Conservation (phyloP, 2,329 filamentous ascomycete genomes). For the Calonectria leucothoes region DNA sequence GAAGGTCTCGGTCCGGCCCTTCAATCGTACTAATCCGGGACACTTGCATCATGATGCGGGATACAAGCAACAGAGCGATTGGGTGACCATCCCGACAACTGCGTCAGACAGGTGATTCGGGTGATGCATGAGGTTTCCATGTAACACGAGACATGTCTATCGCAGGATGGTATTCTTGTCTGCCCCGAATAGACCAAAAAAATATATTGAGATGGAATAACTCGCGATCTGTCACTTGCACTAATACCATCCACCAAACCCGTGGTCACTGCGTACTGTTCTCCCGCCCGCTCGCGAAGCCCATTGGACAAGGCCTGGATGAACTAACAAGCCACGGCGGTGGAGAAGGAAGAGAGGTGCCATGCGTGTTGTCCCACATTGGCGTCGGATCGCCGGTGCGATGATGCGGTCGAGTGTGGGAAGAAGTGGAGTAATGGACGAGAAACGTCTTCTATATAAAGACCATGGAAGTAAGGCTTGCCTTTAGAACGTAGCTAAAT, state of each 20-base stretch:
- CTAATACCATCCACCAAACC: background rate
- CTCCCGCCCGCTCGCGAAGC: background rate
- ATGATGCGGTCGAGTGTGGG: slow-evolving; percentile 27
- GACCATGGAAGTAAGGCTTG: background rate
- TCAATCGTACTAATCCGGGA: slow-evolving; percentile 4
- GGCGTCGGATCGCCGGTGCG: slow-evolving; percentile 35
- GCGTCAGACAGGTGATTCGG: background rate
- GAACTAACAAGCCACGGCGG: background rate
- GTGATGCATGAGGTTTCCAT: background rate
- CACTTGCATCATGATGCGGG: background rate
- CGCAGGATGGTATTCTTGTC: background rate
- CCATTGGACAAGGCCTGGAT: background rate
- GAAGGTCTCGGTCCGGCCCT: slow-evolving; percentile 12
- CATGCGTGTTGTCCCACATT: slow-evolving; percentile 21
- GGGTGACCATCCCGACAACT: background rate
- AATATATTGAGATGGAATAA: background rate
- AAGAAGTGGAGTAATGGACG: background rate
- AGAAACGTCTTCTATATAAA: background rate
- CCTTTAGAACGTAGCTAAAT: background rate
- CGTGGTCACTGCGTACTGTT: background rate
- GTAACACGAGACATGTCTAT: background rate
- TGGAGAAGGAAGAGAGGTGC: background rate
- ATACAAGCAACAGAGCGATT: background rate
- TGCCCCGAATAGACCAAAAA: background rate
- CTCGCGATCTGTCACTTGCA: background rate